A percentile compares a stretch with the other conserved stretches of the same genome.
Evolutionary conservation across 148 eudicot genomes (phyloP).

Genomic region (Spergularia bocconei): DNA sequence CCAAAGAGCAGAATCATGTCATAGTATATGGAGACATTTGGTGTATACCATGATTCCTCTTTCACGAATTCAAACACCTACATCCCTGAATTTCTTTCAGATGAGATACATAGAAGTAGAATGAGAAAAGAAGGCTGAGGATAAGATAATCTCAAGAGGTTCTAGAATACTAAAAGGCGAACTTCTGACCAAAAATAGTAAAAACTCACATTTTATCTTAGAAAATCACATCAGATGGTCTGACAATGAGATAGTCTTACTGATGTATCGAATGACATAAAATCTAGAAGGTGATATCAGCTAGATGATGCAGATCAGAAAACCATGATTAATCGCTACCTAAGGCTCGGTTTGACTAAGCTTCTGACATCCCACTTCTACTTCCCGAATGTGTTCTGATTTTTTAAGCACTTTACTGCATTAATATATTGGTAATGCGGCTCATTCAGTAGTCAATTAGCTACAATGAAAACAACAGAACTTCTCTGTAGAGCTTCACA

Average conservation of each 20-base stretch:
- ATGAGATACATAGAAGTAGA: constrained; percentile 27
- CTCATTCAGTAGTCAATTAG: too few relatives aligned
- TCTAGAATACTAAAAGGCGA: not conserved
- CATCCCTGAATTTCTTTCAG: constrained; percentile 38
- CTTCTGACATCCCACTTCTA: too few relatives aligned
- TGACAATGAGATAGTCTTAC: not conserved
- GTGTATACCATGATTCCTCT: constrained; percentile 60
- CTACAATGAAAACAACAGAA: too few relatives aligned
- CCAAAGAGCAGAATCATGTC: constrained; percentile 63
- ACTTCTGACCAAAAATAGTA: not conserved
- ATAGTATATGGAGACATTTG: constrained; percentile 44
- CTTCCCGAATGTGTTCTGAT: not conserved
- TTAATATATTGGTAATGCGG: too few relatives aligned
- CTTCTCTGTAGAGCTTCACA: too few relatives aligned
- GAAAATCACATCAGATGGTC: not conserved
- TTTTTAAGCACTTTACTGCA: not conserved
- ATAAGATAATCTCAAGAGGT: too few relatives aligned
- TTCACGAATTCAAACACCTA: constrained; percentile 67
- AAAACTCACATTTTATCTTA: not conserved
- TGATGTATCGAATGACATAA: not conserved
- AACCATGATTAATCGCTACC: not conserved
- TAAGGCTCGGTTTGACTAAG: too few relatives aligned
- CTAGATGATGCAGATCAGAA: not conserved
- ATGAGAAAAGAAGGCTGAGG: not conserved
- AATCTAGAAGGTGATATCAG: not conserved